A percentile compares a stretch with the other conserved stretches of the same genome.
These are phyloP conservation scores for Syzygium grande DNA, from an alignment of 345 rosid genomes.

Conservation along the genomic window DNA sequence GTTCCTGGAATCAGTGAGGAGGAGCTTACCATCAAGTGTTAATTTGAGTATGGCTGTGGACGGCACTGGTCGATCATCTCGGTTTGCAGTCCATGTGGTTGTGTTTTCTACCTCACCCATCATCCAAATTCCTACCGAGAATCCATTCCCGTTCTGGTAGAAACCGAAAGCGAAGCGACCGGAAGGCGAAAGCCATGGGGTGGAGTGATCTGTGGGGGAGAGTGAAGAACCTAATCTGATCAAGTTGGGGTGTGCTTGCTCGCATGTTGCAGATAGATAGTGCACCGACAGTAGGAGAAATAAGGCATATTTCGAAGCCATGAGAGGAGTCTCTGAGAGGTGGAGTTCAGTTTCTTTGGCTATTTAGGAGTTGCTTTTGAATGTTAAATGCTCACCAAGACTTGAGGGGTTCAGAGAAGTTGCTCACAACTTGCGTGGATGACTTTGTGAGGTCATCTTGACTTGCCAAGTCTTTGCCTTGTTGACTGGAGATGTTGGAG, in stretches of 20 bases:
- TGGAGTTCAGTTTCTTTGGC: background rate
- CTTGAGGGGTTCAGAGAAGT: background rate
- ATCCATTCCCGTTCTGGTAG: slow-evolving; percentile 6
- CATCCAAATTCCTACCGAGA: slow-evolving; percentile 10
- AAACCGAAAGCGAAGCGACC: slow-evolving; percentile 19
- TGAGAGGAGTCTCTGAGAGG: background rate
- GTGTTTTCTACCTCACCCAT: background rate
- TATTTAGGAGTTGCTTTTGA: background rate
- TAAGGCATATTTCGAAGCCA: background rate
- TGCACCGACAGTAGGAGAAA: background rate
- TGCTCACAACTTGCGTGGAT: background rate
- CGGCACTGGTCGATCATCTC: slow-evolving; percentile 4
- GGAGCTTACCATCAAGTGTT: background rate
- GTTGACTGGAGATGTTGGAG: accelerated
- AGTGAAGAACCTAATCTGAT: background rate
- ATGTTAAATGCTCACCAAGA: background rate
- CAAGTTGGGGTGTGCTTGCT: accelerated
- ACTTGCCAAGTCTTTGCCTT: background rate
- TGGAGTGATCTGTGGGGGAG: background rate
- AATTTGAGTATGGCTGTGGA: slow-evolving; percentile 2
- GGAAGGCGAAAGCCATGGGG: slow-evolving; percentile 13
- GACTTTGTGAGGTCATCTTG: background rate
- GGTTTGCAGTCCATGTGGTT: slow-evolving; percentile 16
- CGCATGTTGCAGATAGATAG: background rate
- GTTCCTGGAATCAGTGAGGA: background rate